Conservation (phyloP, 2,329 filamentous ascomycete genomes). For the Colletotrichum abscissum region DNA sequence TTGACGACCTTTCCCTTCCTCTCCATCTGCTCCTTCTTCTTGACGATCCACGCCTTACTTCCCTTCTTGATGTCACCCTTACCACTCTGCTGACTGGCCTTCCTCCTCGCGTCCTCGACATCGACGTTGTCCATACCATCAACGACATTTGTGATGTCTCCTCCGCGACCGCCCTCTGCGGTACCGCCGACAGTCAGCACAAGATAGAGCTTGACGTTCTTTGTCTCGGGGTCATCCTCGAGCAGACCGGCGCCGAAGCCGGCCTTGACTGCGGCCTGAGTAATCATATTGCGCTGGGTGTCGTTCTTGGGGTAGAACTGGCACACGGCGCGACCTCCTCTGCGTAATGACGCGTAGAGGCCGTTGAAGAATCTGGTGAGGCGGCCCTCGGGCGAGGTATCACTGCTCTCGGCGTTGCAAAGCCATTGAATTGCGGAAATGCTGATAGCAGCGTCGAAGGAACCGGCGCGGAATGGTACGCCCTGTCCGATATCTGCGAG, state of each 20-base stretch:
- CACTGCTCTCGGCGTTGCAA: slow-evolving; percentile 92
- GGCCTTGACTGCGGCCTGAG: slow-evolving; percentile 87
- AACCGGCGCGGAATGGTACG: slow-evolving; percentile 89
- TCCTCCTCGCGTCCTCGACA: slow-evolving; percentile 76
- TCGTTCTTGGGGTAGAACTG: slow-evolving; percentile 99
- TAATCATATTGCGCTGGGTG: slow-evolving; percentile 91
- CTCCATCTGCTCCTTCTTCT: slow-evolving; percentile 94
- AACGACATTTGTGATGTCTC: slow-evolving; percentile 92
- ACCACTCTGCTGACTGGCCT: slow-evolving; percentile 55
- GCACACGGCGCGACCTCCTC: slow-evolving; percentile 91
- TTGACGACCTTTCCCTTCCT: slow-evolving; percentile 96
- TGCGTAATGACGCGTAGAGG: slow-evolving; percentile 83
- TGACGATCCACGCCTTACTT: slow-evolving; percentile 84
- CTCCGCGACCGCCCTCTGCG: slow-evolving; percentile 60
- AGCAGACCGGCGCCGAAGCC: slow-evolving; percentile 95
- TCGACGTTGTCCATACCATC: slow-evolving; percentile 90
- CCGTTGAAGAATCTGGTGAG: slow-evolving; percentile 92
- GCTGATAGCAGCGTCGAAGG: slow-evolving; percentile 94
- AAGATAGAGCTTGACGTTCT: slow-evolving; percentile 96
- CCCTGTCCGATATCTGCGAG: slow-evolving; percentile 96
- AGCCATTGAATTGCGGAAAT: slow-evolving; percentile 99
- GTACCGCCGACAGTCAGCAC: slow-evolving; percentile 87
- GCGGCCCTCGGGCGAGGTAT: slow-evolving; percentile 82
- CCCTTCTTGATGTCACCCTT: slow-evolving; percentile 78
- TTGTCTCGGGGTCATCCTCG: slow-evolving; percentile 95